Percentiles rank a stretch among this genome's conserved stretches.
Evolutionary conservation across 805 yeast genomes (phyloP).

Genomic region (Starmerella scarabaei): DNA sequence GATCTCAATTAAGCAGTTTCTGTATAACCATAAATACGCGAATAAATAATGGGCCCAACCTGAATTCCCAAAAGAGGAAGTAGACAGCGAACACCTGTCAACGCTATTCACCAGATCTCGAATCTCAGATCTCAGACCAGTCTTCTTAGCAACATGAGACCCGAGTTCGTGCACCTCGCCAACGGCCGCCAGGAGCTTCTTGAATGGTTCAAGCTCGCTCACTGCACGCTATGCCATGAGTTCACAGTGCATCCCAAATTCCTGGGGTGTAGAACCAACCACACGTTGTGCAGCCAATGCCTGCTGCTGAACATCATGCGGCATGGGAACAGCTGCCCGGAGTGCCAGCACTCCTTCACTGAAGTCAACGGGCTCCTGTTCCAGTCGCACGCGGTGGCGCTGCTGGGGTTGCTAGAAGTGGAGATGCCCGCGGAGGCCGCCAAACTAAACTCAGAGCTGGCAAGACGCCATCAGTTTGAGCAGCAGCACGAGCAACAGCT

Average conservation of each 20-base stretch:
- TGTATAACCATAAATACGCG: too few relatives aligned
- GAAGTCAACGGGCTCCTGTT: conserved; percentile 3
- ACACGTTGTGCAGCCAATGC: conserved; percentile 10
- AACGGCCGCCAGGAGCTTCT: conserved; percentile 3
- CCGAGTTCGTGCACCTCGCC: conserved; percentile 4
- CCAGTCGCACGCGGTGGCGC: conserved; percentile 6
- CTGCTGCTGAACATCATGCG: neutral
- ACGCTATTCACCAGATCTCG: too few relatives aligned
- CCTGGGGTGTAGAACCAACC: conserved; percentile 9
- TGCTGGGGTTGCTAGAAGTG: conserved; percentile 3
- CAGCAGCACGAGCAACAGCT: neutral
- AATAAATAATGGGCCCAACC: too few relatives aligned
- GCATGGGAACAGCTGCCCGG: conserved; percentile 3
- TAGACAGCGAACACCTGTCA: too few relatives aligned
- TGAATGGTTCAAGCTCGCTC: conserved; percentile 10
- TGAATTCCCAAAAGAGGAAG: too few relatives aligned
- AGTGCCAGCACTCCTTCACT: conserved; percentile 3
- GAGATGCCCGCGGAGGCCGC: neutral
- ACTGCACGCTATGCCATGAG: conserved; percentile 7
- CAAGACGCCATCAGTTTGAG: neutral
- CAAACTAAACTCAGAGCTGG: neutral
- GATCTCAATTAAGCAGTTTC: too few relatives aligned
- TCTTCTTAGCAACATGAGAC: too few relatives aligned
- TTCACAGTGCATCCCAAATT: conserved; percentile 9
- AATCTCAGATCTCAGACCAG: too few relatives aligned